These are phyloP conservation scores for Tricholoma sp. DNA, from an alignment of 768 basidiomycete species.

Conservation along the genomic window DNA sequence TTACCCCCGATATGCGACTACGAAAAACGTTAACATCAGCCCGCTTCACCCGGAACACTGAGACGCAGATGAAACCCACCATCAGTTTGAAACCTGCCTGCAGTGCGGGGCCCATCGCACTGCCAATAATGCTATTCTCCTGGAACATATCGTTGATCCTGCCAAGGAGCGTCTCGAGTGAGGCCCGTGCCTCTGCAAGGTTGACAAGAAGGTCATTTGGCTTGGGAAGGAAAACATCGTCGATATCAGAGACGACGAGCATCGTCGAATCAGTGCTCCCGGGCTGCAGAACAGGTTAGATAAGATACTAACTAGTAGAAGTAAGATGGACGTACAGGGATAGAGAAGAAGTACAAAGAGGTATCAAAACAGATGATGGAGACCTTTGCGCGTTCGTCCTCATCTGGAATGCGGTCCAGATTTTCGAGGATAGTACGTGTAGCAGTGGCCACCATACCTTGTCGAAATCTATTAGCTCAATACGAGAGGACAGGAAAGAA, in stretches of 20 bases:
- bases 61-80: conserved; percentile 35
- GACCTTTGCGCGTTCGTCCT: conserved; percentile 88
- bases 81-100: conserved; percentile 96
- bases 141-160: conserved; percentile 95
- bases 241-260: conserved; percentile 96
- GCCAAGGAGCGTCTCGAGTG: conserved; percentile 77
- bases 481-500: too few species aligned
- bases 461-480: background rate
- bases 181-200: conserved; percentile 75
- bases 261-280: conserved; percentile 79
- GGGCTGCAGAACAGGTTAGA: conserved; percentile 34
- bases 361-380: conserved; percentile 90
- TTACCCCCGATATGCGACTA: conserved; percentile 93
- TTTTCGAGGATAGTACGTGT: conserved; percentile 95
- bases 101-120: conserved; percentile 90
- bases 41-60: background rate
- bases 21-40: background rate
- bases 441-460: conserved; percentile 98
- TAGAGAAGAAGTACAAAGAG: conserved; percentile 94
- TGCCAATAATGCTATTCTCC: conserved; percentile 90
- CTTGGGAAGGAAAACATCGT: conserved; percentile 97
- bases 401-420: conserved; percentile 92
- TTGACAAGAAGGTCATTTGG: conserved; percentile 96
- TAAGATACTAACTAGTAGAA: background rate
- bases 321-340: conserved; percentile 53